Evolutionary conservation across 2,329 filamentous ascomycete genomes (phyloP).

Genomic region (Cryphonectria parasitica): DNA sequence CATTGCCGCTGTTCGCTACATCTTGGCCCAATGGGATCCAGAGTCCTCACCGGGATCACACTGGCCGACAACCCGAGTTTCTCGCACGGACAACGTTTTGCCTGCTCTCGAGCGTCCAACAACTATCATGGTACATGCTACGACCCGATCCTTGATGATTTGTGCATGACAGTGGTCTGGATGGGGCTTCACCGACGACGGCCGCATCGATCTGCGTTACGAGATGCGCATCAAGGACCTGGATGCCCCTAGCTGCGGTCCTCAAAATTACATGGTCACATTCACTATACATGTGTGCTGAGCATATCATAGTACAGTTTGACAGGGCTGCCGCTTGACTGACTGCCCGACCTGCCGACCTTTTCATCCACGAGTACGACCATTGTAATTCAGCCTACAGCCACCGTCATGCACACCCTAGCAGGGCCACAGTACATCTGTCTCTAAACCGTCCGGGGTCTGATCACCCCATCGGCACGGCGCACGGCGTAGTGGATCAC

Average conservation of each 20-base stretch:
- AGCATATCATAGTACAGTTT: background rate
- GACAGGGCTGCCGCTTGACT: background rate
- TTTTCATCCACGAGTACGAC: background rate
- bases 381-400: background rate
- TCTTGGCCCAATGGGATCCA: background rate
- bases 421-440: background rate
- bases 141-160: background rate
- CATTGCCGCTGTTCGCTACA: background rate
- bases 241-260: background rate
- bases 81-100: constrained; percentile 1
- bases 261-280: background rate
- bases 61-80: background rate
- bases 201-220: constrained; percentile 3
- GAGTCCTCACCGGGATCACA: background rate
- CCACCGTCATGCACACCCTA: background rate
- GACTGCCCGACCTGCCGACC: background rate
- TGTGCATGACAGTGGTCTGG: background rate
- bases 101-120: background rate
- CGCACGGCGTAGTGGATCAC: background rate
- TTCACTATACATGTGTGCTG: background rate
- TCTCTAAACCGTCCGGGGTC: background rate
- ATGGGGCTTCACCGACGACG: background rate
- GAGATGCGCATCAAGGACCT: background rate
- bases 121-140: background rate
- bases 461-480: background rate